Evolutionary conservation across 83 land plant species (phyloP).

Genomic region (Picea abies): DNA sequence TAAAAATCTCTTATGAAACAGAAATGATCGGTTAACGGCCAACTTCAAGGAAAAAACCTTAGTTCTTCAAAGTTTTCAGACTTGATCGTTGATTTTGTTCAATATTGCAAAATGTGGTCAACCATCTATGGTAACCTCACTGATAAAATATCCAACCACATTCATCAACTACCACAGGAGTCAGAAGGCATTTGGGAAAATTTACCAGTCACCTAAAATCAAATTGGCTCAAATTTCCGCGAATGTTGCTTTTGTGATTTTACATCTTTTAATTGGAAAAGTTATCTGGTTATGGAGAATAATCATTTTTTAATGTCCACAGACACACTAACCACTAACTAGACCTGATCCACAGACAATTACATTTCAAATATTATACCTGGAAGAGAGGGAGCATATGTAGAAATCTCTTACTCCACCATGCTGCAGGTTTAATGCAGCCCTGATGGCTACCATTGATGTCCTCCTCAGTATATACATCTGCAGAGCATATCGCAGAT

Average conservation of each 20-base stretch:
- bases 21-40: too few species aligned
- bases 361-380: constrained; percentile 35
- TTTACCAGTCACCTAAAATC: too few species aligned
- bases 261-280: neutral
- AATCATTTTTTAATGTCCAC: neutral
- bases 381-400: constrained; percentile 96
- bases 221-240: too few species aligned
- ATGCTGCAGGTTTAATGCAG: constrained; percentile 83
- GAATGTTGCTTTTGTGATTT: too few species aligned
- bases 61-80: too few species aligned
- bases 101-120: neutral
- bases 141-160: neutral
- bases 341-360: neutral
- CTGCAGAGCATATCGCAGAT: constrained; percentile 34
- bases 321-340: neutral
- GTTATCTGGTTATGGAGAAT: neutral
- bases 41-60: too few species aligned
- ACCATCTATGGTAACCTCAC: neutral
- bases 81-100: neutral
- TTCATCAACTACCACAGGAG: neutral
- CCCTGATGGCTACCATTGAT: constrained; percentile 89
- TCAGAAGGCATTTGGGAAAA: too few species aligned
- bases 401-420: constrained; percentile 91
- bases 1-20: too few species aligned
- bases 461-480: constrained; percentile 92